These are phyloP conservation scores for Tulasnella sp. DNA, from an alignment of 768 basidiomycete genomes.

Conservation along the genomic window DNA sequence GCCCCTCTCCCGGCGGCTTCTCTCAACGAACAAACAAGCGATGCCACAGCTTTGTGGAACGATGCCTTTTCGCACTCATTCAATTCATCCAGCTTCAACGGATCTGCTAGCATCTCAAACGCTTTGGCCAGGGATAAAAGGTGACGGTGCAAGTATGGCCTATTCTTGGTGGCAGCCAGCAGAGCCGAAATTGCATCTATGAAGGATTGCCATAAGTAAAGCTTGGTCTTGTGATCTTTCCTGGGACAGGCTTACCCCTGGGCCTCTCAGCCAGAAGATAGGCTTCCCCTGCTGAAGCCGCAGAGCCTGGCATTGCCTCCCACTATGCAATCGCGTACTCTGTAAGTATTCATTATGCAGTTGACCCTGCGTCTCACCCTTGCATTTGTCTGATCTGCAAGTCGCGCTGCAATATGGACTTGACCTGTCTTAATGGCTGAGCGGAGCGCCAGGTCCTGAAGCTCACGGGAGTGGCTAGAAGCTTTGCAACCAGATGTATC, in stretches of 20 bases:
- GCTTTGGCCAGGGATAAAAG: slow-evolving; percentile 15
- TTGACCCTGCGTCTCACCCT: background rate
- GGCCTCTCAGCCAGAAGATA: slow-evolving; percentile 24
- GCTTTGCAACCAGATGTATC: background rate
- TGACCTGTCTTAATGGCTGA: slow-evolving; percentile 18
- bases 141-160: slow-evolving; percentile 9
- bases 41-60: background rate
- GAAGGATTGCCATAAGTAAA: too few species aligned
- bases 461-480: slow-evolving; percentile 21
- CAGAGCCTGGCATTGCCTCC: slow-evolving; percentile 22
- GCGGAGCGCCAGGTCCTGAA: slow-evolving; percentile 27
- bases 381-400: slow-evolving; percentile 24
- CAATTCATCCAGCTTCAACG: background rate
- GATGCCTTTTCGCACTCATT: background rate
- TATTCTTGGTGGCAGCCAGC: background rate
- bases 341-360: background rate
- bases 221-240: too few species aligned
- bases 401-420: background rate
- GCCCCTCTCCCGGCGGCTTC: background rate
- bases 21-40: background rate
- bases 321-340: background rate
- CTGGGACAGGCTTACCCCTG: slow-evolving; percentile 23
- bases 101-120: background rate
- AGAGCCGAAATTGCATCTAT: slow-evolving; percentile 27
- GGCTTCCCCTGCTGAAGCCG: slow-evolving; percentile 22